Evolutionary conservation across 2,329 filamentous ascomycete genomes (phyloP).

Genomic region (Claviceps humidiphila): DNA sequence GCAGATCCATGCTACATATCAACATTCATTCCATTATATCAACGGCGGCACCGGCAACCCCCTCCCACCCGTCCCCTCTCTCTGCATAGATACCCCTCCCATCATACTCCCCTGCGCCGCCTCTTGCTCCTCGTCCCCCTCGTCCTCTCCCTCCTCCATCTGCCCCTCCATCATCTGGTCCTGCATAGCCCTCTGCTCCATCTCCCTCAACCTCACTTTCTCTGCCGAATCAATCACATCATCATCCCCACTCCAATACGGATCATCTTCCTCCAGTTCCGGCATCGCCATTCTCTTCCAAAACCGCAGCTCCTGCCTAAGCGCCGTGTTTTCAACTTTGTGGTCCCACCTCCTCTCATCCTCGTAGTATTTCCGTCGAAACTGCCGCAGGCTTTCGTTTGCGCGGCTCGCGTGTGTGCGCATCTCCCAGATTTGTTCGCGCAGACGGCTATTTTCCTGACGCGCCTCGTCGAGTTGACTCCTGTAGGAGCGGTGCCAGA

Average conservation of each 20-base stretch:
- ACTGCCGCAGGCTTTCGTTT: constrained; percentile 43
- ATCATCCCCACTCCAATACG: constrained; percentile 52
- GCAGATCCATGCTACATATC: neutral
- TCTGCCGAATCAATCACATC: constrained; percentile 48
- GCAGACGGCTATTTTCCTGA: constrained; percentile 47
- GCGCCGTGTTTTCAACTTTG: constrained; percentile 36
- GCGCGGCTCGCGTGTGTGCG: constrained; percentile 45
- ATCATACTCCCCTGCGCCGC: constrained; percentile 14
- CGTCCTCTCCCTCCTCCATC: constrained; percentile 21
- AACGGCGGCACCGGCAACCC: constrained; percentile 18
- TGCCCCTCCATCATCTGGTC: constrained; percentile 22
- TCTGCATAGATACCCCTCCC: constrained; percentile 26
- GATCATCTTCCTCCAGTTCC: constrained; percentile 43
- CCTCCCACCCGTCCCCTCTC: constrained; percentile 19
- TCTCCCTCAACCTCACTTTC: constrained; percentile 40
- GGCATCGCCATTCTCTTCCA: constrained; percentile 57
- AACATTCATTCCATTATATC: neutral
- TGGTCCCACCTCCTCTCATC: constrained; percentile 40
- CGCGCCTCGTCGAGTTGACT: constrained; percentile 51
- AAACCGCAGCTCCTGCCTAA: constrained; percentile 46
- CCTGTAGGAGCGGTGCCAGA: constrained; percentile 55
- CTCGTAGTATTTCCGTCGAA: constrained; percentile 43
- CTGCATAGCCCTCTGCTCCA: constrained; percentile 32
- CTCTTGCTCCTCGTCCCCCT: constrained; percentile 13
- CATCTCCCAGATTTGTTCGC: constrained; percentile 56